Base-by-base conservation (phyloP, 2,329 filamentous ascomycete genomes). In the Alternaria ventricosa region DNA sequence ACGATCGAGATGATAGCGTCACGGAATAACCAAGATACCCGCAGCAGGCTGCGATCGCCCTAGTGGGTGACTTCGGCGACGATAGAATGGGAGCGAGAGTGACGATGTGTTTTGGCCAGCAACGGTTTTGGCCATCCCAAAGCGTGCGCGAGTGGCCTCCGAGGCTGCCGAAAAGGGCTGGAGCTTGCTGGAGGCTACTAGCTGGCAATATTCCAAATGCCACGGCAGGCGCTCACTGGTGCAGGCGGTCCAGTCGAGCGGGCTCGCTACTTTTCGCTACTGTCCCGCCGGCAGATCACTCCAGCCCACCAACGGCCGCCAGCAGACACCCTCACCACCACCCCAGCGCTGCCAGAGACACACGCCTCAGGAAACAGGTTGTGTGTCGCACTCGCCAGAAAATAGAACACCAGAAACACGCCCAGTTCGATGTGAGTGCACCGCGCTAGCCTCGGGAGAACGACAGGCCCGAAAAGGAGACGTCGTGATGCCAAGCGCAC, bases 391-490 rank as follows among this genome's bases (percentile, higher is more conserved):
- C 61, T 46, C 36, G 57, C 43, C 41, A 36, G 28, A 45, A 46
- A 7, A 51, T 54, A 33, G 47, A 58, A 45, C 57, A 45, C 54
- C 63, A 61, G 64, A 65, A 64, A 66, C 61, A 50, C 33, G 28
- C 46, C 53, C 63, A 25, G 55, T 57, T 45, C 49, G 41, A 30
- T 55, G 51, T 60, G 45, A 55, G 55, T 54, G 61, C 65, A 58
- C 63, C 49, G 59, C 63, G 55, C 66, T 61, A 69, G 69, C 51
- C 54, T 58, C 68, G 65, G 63, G 66, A 66, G 64, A 72, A 71
- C 63, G 69, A 71, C 67, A 70, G 65, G 69, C 68, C 68, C 67
- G 59, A 71, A 75, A 72, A 74, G 70, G 73, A 72, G 70, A 62
- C 20, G 57, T 54, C n/a, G 28, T 57, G 28, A 46, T 54, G 73